Conservation (phyloP, 768 basidiomycete genomes). For the Collybiopsis confluens region DNA sequence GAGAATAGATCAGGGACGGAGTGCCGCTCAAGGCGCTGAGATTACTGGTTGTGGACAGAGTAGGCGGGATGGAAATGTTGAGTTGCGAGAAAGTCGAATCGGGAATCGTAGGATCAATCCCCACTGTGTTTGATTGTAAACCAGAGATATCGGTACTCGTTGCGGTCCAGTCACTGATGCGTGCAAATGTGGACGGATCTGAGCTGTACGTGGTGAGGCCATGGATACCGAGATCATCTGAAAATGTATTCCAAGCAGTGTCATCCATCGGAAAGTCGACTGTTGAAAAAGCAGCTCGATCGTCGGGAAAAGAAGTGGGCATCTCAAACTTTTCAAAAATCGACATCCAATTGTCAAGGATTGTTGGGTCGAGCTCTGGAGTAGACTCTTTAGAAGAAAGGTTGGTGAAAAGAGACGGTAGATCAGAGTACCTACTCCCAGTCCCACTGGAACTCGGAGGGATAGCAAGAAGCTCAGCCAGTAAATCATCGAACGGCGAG, state of each 20-base stretch:
- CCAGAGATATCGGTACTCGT: neutral
- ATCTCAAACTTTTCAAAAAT: slow-evolving; percentile 43
- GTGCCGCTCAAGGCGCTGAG: slow-evolving; percentile 5
- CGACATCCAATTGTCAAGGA: slow-evolving; percentile 49
- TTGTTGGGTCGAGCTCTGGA: slow-evolving; percentile 29
- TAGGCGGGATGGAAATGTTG: slow-evolving; percentile 17
- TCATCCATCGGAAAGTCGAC: slow-evolving; percentile 7
- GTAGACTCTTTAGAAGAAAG: slow-evolving; percentile 7
- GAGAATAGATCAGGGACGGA: slow-evolving; percentile 22
- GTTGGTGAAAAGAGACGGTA: slow-evolving; percentile 6
- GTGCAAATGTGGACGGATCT: neutral
- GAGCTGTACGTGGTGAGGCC: neutral
- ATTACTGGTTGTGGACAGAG: neutral
- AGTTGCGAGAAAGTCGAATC: slow-evolving; percentile 10
- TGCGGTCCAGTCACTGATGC: neutral
- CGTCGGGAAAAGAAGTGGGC: neutral
- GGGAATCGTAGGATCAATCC: neutral
- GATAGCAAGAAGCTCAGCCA: slow-evolving; percentile 34
- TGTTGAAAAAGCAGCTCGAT: neutral
- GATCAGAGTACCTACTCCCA: slow-evolving; percentile 2
- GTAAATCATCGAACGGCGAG: slow-evolving; percentile 33
- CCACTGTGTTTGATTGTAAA: neutral
- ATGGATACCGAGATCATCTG: neutral
- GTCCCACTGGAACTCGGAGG: slow-evolving; percentile 10
- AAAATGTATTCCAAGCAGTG: slow-evolving; percentile 8